Percentiles rank a stretch among this genome's conserved stretches.
These are phyloP conservation scores for Piper betle DNA, from an alignment of 164 flowering plant genomes.

Conservation along the genomic window DNA sequence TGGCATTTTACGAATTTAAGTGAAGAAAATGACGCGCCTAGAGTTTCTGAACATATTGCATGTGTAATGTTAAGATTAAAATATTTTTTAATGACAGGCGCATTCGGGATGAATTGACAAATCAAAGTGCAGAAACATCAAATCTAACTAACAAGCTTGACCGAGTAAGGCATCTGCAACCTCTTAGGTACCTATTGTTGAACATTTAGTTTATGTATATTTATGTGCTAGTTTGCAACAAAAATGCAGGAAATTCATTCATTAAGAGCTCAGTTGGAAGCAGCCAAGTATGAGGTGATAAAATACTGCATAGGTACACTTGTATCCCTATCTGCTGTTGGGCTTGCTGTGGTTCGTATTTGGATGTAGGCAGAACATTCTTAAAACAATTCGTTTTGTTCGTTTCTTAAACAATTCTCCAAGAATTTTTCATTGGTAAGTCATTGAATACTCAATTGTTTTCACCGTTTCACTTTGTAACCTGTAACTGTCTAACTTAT, in stretches of 20 bases:
- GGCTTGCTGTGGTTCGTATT: slow-evolving; percentile 43
- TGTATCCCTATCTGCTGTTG: slow-evolving; percentile 47
- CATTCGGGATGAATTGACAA: slow-evolving; percentile 47
- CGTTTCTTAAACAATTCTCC: background rate
- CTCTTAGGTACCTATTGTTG: background rate
- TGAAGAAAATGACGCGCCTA: background rate
- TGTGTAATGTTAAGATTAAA: background rate
- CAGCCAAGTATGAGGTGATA: slow-evolving; percentile 57
- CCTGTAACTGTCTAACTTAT: too few species aligned
- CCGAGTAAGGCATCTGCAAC: slow-evolving; percentile 18
- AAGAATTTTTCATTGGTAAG: background rate
- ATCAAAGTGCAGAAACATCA: slow-evolving; percentile 47
- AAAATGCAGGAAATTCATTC: slow-evolving; percentile 50
- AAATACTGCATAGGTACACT: slow-evolving; percentile 59
- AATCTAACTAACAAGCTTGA: slow-evolving; percentile 53
- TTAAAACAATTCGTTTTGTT: background rate
- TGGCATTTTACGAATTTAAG: too few species aligned
- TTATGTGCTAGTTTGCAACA: background rate
- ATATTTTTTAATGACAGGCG: slow-evolving; percentile 23
- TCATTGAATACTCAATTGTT: background rate
- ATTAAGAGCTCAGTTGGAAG: slow-evolving; percentile 46
- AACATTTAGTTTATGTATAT: background rate
- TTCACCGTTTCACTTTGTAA: background rate
- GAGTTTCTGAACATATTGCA: background rate
- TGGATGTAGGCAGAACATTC: slow-evolving; percentile 17